A percentile compares a stretch with the other conserved stretches of the same genome.
Evolutionary conservation across 768 basidiomycete species (phyloP).

Genomic region (Russula olivacea): DNA sequence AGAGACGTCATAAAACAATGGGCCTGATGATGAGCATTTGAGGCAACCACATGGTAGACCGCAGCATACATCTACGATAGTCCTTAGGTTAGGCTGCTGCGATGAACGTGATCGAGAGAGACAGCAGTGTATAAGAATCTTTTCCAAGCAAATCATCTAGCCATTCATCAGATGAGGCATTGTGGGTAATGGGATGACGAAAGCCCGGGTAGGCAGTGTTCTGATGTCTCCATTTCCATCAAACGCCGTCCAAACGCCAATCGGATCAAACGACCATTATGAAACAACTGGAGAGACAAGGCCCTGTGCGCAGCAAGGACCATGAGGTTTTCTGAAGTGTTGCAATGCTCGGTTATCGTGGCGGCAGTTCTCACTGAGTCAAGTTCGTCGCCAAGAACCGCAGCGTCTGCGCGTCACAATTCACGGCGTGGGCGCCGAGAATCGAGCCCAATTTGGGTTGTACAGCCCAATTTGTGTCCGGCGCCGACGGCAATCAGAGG

Average conservation of each 20-base stretch:
- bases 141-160: not conserved
- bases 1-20: not conserved
- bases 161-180: not conserved
- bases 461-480: not conserved
- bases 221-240: not conserved
- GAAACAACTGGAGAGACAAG: not conserved
- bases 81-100: not conserved
- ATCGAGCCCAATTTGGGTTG: constrained; percentile 1
- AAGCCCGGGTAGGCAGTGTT: not conserved
- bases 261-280: not conserved
- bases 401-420: not conserved
- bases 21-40: not conserved
- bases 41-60: not conserved
- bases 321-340: not conserved
- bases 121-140: not conserved
- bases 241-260: not conserved
- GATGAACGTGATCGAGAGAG: not conserved
- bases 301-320: constrained; percentile 1
- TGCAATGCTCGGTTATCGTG: not conserved
- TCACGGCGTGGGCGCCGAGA: not conserved
- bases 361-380: not conserved
- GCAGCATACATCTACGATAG: not conserved
- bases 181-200: not conserved
- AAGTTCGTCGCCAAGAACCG: constrained; percentile 11
- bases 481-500: constrained; percentile 1